Conservation (phyloP, 1,284 basidiomycete species). For the Moniliophthora roreri region DNA sequence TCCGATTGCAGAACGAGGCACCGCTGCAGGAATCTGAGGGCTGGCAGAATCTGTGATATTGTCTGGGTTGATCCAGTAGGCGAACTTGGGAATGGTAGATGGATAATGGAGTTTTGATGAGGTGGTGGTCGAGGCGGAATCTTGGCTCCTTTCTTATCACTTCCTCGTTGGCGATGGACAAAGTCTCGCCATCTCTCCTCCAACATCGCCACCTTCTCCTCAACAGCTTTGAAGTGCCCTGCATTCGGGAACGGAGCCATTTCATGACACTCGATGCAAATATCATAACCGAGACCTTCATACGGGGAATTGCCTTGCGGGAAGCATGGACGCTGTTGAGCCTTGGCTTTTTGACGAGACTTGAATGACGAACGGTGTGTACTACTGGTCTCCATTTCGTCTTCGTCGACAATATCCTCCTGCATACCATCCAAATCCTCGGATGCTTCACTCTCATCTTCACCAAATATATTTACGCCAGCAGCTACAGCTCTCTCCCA, state of each 20-base stretch:
- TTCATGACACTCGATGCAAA: constrained; percentile 88
- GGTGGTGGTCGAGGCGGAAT: constrained; percentile 64
- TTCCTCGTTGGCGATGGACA: constrained; percentile 20
- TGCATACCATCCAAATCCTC: no score
- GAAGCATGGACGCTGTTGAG: constrained; percentile 37
- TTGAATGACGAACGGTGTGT: no score
- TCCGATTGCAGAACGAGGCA: constrained; percentile 47
- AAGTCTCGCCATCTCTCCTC: constrained; percentile 54
- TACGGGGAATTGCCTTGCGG: constrained; percentile 56
- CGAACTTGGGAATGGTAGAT: constrained; percentile 69
- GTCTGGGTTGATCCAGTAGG: constrained; percentile 50
- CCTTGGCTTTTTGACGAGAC: no score
- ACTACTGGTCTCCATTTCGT: constrained; percentile 46
- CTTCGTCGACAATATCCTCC: no score
- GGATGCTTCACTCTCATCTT: no score
- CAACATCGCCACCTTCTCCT: constrained; percentile 65
- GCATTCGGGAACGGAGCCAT: constrained; percentile 65
- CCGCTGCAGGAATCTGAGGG: constrained; percentile 50
- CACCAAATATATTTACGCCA: no score
- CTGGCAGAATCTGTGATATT: constrained; percentile 51
- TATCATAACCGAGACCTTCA: constrained; percentile 65
- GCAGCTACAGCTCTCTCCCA: no score
- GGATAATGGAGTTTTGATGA: constrained; percentile 69
- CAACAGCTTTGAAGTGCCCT: constrained; percentile 64
- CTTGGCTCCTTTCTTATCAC: constrained; percentile 26